These are phyloP conservation scores for Chiua virens DNA, from an alignment of 768 basidiomycete genomes.

Conservation along the genomic window DNA sequence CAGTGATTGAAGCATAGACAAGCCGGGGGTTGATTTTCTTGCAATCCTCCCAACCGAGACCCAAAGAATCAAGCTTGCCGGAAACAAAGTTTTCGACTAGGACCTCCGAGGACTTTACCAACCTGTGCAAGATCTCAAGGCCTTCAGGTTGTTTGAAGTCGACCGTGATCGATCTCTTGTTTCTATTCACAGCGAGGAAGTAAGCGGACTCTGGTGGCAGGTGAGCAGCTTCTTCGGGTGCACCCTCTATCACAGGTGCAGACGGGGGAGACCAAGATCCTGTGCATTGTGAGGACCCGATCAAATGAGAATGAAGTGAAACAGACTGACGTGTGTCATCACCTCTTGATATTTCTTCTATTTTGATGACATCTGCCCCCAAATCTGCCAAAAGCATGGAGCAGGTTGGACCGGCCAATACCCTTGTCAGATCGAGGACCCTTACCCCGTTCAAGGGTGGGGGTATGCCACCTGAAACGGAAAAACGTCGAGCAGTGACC, in stretches of 20 bases:
- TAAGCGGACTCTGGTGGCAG: constrained; percentile 91
- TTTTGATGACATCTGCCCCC: constrained; percentile 91
- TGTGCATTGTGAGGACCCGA: constrained; percentile 27
- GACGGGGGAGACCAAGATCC: constrained; percentile 69
- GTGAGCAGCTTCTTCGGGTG: constrained; percentile 54
- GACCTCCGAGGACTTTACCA: constrained; percentile 76
- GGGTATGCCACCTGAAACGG: constrained; percentile 49
- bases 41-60: constrained; percentile 85
- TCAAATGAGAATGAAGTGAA: constrained; percentile 10
- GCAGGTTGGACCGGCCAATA: constrained; percentile 89
- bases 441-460: constrained; percentile 80
- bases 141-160: constrained; percentile 84
- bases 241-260: constrained; percentile 47
- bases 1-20: constrained; percentile 89
- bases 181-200: constrained; percentile 85
- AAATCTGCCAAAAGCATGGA: constrained; percentile 93
- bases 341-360: constrained; percentile 77
- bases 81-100: constrained; percentile 88
- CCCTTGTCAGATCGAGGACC: constrained; percentile 87
- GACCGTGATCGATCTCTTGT: constrained; percentile 86
- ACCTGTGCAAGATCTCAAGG: constrained; percentile 65
- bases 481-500: constrained; percentile 10
- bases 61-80: constrained; percentile 82
- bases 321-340: constrained; percentile 79
- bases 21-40: constrained; percentile 71